Base-by-base conservation (phyloP, 2,329 filamentous ascomycete species). In the Dactylellina sp. region DNA sequence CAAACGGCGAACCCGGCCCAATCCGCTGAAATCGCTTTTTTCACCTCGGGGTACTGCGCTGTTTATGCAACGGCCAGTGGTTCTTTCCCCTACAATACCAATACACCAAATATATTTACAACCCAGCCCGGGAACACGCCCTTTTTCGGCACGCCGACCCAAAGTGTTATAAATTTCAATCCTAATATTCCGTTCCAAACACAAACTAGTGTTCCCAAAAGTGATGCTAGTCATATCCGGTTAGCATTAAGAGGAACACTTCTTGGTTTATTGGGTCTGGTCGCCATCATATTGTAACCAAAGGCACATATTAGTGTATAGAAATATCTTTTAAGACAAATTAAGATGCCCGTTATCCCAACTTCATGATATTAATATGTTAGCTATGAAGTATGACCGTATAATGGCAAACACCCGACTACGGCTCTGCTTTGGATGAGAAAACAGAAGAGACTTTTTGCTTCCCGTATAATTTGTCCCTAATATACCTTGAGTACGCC, bases 1-100 rank as follows among this genome's bases (percentile, higher is more conserved):
- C 46, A 18, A 7, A 63, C 59, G 9, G 59, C 59, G 35, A 63
- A 63, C 37, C 59, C 59, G 2, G 12, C 59, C 6, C 59, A 63
- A 42, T 63, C 59, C 14, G 20, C 35, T 14, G 24, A 9, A n/a
- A 49, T 63, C 12, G 46, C 46, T 6, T 52, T 63, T n/a, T 63
- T 63, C 37, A 63, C 59, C 12, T 18, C 16, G 2, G 44, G 44
- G 2, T 63, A 63, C 35, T 63, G 59, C 47, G 24, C 16, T 16
- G 37, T 37, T 11, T 63, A 53, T 11, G 47, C 46, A 14, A 52
- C 28, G 1, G 28, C 47, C 0, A 44, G 57, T 6, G 53, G 53
- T 11, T 16, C n/a, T n/a, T 28, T 28, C 47, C 28, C 16, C 35
- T 25, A 28, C 12, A n/a, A n/a, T n/a, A 44, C 32, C 14, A 22